Evolutionary conservation across 2,329 filamentous ascomycete genomes (phyloP), one percentile per base, ranked within the genome.

Genomic region (Didymella pomorum): DNA sequence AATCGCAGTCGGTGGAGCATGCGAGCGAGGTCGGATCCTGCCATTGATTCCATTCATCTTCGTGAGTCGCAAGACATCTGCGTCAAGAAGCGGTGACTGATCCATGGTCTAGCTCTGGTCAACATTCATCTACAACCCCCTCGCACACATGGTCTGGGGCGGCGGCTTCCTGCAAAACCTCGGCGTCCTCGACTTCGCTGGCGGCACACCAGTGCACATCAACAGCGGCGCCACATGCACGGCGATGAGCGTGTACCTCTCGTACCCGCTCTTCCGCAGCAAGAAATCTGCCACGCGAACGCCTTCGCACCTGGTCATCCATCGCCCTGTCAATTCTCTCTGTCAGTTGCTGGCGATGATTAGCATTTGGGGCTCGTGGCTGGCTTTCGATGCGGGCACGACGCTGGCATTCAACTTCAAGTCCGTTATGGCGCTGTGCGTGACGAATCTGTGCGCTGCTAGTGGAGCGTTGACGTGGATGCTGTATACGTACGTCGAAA

Each of bases 351-450:
- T 83, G 4, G 77, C 81, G 2, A 70, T 83, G 67, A 79, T 83
- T 52, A 81, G 80, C 53, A 83, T 83, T 55, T 83, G 81, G 81
- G 81, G 80, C 28, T 79, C 80, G 0, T 84, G 81, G 81, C 71
- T 83, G 8, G 81, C 81, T 18, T 83, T 83, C 63, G 81, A 83
- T 55, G 81, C 81, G 7, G 81, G 81, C 8, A 83, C 81, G 1
- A 81, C 80, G 0, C 71, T 84, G 4, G 75, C 77, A 0, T 74
- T 83, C 23, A 82, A 79, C 65, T 83, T 83, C 73, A 81, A 83
- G 60, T 80, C 78, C 11, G 76, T 83, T 45, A 81, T 82, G 78
- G 80, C 80, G 1, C 74, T 83, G 4, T 81, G 79, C 55, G 80
- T 82, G 10, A 83, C 81, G 5, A 83, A 82, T 59, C 69, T 83